These are phyloP conservation scores for Bondarzewia mesenterica DNA, from an alignment of 1,284 basidiomycete genomes.

Conservation along the genomic window DNA sequence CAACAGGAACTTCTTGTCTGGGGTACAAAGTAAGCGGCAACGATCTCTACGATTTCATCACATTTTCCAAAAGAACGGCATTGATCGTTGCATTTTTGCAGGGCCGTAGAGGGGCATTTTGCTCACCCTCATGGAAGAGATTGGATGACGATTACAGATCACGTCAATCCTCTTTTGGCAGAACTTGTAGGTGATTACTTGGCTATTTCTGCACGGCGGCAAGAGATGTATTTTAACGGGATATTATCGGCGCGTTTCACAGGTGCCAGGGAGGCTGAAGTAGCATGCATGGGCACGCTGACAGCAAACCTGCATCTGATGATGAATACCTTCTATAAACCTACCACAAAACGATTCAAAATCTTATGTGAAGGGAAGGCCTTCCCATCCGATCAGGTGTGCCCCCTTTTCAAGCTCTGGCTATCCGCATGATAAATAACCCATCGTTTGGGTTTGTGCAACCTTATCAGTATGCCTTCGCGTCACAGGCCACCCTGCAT, in stretches of 20 bases:
- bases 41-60: constrained; percentile 3
- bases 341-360: constrained; percentile 79
- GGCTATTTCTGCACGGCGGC: background rate
- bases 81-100: constrained; percentile 22
- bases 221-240: background rate
- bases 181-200: constrained; percentile 62
- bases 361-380: constrained; percentile 93
- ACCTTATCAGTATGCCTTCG: constrained; percentile 77
- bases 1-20: constrained; percentile 87
- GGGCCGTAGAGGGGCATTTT: constrained; percentile 90
- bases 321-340: constrained; percentile 92
- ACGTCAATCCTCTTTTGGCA: constrained; percentile 70
- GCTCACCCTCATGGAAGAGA: constrained; percentile 76
- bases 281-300: constrained; percentile 90
- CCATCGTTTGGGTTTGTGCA: background rate
- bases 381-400: constrained; percentile 88
- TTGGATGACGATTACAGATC: constrained; percentile 80
- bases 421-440: background rate
- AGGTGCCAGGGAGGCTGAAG: constrained; percentile 85
- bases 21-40: constrained; percentile 60
- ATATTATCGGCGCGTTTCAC: background rate
- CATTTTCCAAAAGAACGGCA: constrained; percentile 3
- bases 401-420: constrained; percentile 4
- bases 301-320: constrained; percentile 94
- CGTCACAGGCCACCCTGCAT: constrained; percentile 79